These are phyloP conservation scores for Myxozyma neglecta DNA, from an alignment of 805 yeast genomes.

Conservation along the genomic window DNA sequence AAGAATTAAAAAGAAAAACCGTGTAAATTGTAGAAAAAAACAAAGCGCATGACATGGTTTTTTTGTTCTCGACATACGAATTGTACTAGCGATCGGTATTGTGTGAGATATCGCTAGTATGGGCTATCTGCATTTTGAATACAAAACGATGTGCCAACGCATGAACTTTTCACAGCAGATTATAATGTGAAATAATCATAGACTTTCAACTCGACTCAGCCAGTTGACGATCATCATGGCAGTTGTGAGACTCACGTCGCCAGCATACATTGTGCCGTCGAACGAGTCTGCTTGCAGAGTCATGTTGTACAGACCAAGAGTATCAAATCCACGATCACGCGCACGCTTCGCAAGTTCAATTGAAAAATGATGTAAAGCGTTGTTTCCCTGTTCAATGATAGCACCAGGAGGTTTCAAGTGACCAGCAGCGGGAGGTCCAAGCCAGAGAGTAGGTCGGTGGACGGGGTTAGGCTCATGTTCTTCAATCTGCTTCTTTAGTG, in stretches of 20 bases:
- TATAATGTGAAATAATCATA: constrained; percentile 1
- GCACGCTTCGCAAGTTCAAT: constrained; percentile 29
- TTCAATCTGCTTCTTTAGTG: constrained; percentile 23
- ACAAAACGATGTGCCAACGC: background rate
- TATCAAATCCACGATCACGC: constrained; percentile 24
- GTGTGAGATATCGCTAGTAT: too few species aligned
- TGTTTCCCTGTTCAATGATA: constrained; percentile 32
- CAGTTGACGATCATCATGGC: constrained; percentile 33
- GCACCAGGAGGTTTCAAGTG: constrained; percentile 32
- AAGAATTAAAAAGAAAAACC: too few species aligned
- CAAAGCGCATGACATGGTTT: too few species aligned
- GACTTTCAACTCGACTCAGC: constrained; percentile 27
- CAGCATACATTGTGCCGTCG: constrained; percentile 30
- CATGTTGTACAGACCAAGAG: constrained; percentile 24
- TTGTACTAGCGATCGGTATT: too few species aligned
- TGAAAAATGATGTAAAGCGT: constrained; percentile 26
- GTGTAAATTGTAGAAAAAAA: too few species aligned
- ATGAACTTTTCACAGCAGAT: background rate
- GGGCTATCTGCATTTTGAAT: background rate
- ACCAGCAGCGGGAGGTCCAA: constrained; percentile 32
- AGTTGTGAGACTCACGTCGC: constrained; percentile 22
- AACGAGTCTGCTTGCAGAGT: constrained; percentile 30
- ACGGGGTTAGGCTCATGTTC: constrained; percentile 30
- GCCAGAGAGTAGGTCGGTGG: constrained; percentile 31
- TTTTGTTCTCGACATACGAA: too few species aligned